phyloP scores from a whole-genome alignment of 306 rosid genomes.

The Hippophae gyantsensis region DNA sequence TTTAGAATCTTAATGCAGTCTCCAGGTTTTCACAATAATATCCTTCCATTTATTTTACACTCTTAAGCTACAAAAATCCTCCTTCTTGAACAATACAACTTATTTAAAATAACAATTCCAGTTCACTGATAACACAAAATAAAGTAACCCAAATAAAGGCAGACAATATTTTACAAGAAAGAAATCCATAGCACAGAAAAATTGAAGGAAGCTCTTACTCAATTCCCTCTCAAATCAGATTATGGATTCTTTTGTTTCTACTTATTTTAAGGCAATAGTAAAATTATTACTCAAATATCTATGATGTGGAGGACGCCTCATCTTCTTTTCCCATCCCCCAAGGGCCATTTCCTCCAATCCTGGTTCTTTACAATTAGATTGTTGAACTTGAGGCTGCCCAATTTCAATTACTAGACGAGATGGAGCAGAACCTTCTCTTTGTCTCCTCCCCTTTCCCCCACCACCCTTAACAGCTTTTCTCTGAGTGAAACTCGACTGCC shows the following conservation, averaged over 20 bases:
- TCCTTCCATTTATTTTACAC: not conserved
- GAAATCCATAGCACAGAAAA: conserved; percentile 1
- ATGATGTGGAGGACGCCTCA: conserved; percentile 74
- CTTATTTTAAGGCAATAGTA: conserved; percentile 16
- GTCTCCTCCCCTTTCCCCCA: conserved; percentile 63
- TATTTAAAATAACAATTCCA: conserved; percentile 15
- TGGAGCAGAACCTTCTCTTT: conserved; percentile 15
- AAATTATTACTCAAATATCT: conserved; percentile 52
- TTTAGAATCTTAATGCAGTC: not conserved
- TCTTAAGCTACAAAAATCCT: not conserved
- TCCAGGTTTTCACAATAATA: not conserved
- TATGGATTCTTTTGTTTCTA: not conserved
- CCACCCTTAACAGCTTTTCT: conserved; percentile 59
- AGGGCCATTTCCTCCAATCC: conserved; percentile 67
- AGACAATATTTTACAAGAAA: conserved; percentile 7
- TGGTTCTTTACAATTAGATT: conserved; percentile 42
- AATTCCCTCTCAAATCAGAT: not conserved
- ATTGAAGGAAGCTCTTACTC: not conserved
- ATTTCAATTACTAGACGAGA: conserved; percentile 26
- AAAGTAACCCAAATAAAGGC: conserved; percentile 2
- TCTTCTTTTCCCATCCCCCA: conserved; percentile 80
- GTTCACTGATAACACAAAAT: conserved; percentile 7
- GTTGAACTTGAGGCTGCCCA: conserved; percentile 42
- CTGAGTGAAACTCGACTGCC: conserved; percentile 57
- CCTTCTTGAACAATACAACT: conserved; percentile 5